These are phyloP conservation scores for Fraxinus excelsior DNA, from an alignment of 257 asterid genomes.

Conservation along the genomic window DNA sequence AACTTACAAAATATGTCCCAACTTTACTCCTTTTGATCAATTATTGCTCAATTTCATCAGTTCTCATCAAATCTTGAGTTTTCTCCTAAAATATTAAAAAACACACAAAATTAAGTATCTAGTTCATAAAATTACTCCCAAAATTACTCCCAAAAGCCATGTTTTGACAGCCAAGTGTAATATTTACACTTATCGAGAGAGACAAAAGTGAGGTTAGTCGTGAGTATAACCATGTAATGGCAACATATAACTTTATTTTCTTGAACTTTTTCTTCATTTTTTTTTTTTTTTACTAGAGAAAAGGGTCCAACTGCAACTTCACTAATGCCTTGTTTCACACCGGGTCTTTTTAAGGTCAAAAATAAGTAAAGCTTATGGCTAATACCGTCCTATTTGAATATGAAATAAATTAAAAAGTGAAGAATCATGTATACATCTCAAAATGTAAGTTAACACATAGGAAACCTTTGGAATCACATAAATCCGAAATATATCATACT, in stretches of 20 bases:
- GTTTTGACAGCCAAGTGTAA: too few relatives aligned
- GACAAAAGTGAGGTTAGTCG: not conserved
- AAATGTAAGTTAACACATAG: not conserved
- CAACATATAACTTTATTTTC: not conserved
- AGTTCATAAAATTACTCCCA: too few relatives aligned
- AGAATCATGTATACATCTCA: constrained; percentile 15
- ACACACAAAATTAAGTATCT: too few relatives aligned
- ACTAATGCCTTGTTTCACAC: not conserved
- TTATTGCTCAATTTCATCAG: too few relatives aligned
- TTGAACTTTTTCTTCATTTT: too few relatives aligned
- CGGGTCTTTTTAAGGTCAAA: not conserved
- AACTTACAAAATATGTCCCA: too few relatives aligned
- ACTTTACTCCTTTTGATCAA: too few relatives aligned
- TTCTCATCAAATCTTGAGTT: too few relatives aligned
- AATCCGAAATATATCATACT: constrained; percentile 35
- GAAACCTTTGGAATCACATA: constrained; percentile 16
- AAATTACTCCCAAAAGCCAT: too few relatives aligned
- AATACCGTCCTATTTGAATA: not conserved
- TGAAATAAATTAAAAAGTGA: not conserved
- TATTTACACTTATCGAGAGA: too few relatives aligned
- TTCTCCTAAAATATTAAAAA: too few relatives aligned
- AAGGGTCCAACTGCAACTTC: not conserved
- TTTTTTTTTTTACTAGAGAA: too few relatives aligned
- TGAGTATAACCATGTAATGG: not conserved
- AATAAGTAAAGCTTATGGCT: not conserved